A percentile compares a stretch with the other conserved stretches of the same genome.
Conservation (phyloP, 768 basidiomycete species). For the Mycena vitilis region DNA sequence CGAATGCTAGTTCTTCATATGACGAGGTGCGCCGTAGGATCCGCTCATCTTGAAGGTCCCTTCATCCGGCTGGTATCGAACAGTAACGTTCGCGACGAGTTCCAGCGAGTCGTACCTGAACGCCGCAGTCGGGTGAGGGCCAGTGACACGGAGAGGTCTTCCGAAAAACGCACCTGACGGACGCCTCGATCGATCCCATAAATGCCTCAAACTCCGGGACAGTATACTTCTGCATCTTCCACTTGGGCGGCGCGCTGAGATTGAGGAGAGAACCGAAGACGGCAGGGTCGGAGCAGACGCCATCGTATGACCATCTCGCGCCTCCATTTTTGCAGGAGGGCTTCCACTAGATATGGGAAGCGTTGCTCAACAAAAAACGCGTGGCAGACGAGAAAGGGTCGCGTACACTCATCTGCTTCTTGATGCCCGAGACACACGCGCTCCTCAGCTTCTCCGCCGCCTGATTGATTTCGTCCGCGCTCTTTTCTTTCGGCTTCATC, state of each 20-base stretch:
- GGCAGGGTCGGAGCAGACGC: constrained; percentile 52
- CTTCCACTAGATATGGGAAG: constrained; percentile 46
- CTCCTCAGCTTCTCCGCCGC: constrained; percentile 54
- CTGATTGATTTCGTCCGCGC: constrained; percentile 35
- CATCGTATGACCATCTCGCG: constrained; percentile 57
- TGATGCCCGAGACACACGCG: constrained; percentile 55
- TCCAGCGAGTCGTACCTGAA: constrained; percentile 48
- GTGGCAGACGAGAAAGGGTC: neutral
- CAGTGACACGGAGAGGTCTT: neutral
- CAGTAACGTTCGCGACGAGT: constrained; percentile 52
- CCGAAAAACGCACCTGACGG: constrained; percentile 44
- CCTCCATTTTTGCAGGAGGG: constrained; percentile 50
- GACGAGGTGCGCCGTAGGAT: constrained; percentile 47
- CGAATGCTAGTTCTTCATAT: constrained; percentile 12
- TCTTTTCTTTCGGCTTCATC: constrained; percentile 46
- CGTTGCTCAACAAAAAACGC: neutral
- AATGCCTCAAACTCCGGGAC: constrained; percentile 40
- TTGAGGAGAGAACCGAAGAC: constrained; percentile 53
- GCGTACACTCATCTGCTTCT: constrained; percentile 54
- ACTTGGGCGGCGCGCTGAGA: constrained; percentile 50
- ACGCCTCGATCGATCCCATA: constrained; percentile 44
- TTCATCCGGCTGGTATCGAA: constrained; percentile 52
- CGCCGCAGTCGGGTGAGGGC: neutral
- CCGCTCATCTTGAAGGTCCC: constrained; percentile 63
- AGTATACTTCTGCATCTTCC: constrained; percentile 53